These are phyloP conservation scores for Tirmania nivea DNA, from an alignment of 495 filamentous ascomycete species.

Conservation along the genomic window DNA sequence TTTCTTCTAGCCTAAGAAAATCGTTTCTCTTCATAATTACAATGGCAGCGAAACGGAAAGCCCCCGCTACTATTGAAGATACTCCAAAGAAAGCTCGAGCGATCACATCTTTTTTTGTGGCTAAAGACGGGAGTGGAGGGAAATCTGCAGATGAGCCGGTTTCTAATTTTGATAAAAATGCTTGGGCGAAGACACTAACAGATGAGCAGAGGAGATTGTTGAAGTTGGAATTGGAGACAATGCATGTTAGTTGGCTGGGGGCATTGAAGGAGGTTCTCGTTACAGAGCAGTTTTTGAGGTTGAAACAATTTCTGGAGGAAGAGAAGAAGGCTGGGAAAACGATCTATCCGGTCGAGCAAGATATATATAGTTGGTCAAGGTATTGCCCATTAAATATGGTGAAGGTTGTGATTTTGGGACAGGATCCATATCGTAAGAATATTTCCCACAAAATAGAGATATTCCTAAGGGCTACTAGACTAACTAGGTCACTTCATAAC, in stretches of 20 bases:
- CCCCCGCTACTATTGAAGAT: constrained; percentile 26
- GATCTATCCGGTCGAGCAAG: constrained; percentile 63
- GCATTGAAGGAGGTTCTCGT: constrained; percentile 66
- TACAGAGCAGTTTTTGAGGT: constrained; percentile 51
- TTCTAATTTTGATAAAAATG: constrained; percentile 59
- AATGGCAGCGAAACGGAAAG: constrained; percentile 39
- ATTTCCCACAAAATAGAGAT: too few species aligned
- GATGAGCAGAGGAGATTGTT: constrained; percentile 64
- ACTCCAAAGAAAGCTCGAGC: constrained; percentile 53
- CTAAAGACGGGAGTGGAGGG: constrained; percentile 13
- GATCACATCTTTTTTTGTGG: constrained; percentile 34
- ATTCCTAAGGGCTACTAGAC: not conserved
- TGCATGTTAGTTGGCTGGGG: constrained; percentile 76
- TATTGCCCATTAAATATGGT: constrained; percentile 73
- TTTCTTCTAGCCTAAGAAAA: too few species aligned
- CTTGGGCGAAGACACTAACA: constrained; percentile 61
- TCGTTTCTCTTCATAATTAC: not conserved
- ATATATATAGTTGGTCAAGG: constrained; percentile 93
- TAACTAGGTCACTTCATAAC: not conserved
- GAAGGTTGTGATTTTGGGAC: constrained; percentile 75
- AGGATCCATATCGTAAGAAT: constrained; percentile 62
- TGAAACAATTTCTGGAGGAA: constrained; percentile 69
- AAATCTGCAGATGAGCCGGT: constrained; percentile 11
- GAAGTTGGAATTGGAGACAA: constrained; percentile 69
- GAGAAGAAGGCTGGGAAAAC: constrained; percentile 52